Evolutionary conservation across 306 rosid species (phyloP), one percentile per base, ranked within the genome.

Genomic region (Acacia crassicarpa): DNA sequence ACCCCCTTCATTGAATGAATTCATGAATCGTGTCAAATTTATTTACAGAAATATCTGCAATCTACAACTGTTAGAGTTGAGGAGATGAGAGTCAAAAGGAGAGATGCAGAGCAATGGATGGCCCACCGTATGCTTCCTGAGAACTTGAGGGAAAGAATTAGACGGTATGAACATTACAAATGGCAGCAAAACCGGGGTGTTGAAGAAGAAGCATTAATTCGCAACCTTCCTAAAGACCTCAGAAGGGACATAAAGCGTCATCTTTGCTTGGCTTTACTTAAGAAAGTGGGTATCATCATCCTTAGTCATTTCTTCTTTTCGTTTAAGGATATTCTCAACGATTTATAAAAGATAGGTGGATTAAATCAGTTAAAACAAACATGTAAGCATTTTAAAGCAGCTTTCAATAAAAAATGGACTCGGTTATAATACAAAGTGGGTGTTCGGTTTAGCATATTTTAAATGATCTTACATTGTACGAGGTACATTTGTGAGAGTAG

Each of bases 171-270:
- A 20, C 96, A 93, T 74, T 93, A 88, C 89, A 93, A 87, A 91
- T 95, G 99, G 99, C 97, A 92, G 82, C 97, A 92, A 88, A 93
- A 91, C 38, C 87, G 98, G 54, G 98, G 99, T 33, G 96, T 92
- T 8, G 92, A 87, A 20, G 99, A 95, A 78, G 99, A 93, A 72
- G 53, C 70, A 44, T 88, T 95, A 3, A 80, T 95, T 20, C 76
- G 81, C 23, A 92, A 89, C 86, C 93, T 95, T 82, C 99, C 99
- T 14, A 95, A 92, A 85, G 97, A 95, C 83, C 90, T 95, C 8
- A 87, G 93, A 79, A 88, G 92, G 81, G 99, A 95, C 88, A 91
- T 95, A 81, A 95, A 87, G 74, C 89, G 91, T 54, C 97, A 93
- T 82, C 97, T 95, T 80, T 95, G 97, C 88, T 86, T 89, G 79